Evolutionary conservation across 2,329 filamentous ascomycete species (phyloP), one percentile per base, ranked within the genome.

Genomic region (Diaporthe longicolla): DNA sequence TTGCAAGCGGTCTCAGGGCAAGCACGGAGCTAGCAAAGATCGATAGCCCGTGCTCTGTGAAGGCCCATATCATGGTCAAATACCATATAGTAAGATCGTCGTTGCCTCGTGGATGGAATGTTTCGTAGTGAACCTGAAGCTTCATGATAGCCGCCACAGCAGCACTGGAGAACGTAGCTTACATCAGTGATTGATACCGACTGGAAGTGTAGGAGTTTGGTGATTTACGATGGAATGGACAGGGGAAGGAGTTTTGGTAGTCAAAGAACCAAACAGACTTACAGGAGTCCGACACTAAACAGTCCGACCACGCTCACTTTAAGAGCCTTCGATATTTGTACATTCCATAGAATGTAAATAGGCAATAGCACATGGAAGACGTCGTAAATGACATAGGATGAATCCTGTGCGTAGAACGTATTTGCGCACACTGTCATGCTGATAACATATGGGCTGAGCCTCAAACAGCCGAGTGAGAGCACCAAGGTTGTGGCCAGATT

Each of bases 231-330:
- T 15, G 1, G 8, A 10, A 50, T 21, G 17, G 26, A 35, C n/a
- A 24, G 24, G 19, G 32, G 17, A 19, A 32, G 26, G 24, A 21
- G 1, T 7, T 4, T 4, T 24, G 7, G 32, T 2, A 17, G 4
- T 54, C 17, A 19, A n/a, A 26, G 21, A 10, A n/a, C 37, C 37
- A 40, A 13, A 11, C 4, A 7, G n/a, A 72, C 74, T 75, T 35
- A 75, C 74, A 75, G 61, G 13, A 75, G 55, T n/a, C 74, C 74
- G 50, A 75, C 57, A 54, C 68, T 37, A 43, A 75, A 75, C 15
- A 75, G 55, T 11, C 59, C 61, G 13, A 75, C 63, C 11, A 75
- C 72, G 32, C 54, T 66, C 61, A 58, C 68, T 37, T 74, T 75
- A 29, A 74, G 69, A 26, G 59, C 48, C 19, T 26, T 70, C 4